A percentile compares a stretch with the other conserved stretches of the same genome.
Evolutionary conservation across 805 yeast genomes (phyloP).

Genomic region (Ogataea trehalophila): DNA sequence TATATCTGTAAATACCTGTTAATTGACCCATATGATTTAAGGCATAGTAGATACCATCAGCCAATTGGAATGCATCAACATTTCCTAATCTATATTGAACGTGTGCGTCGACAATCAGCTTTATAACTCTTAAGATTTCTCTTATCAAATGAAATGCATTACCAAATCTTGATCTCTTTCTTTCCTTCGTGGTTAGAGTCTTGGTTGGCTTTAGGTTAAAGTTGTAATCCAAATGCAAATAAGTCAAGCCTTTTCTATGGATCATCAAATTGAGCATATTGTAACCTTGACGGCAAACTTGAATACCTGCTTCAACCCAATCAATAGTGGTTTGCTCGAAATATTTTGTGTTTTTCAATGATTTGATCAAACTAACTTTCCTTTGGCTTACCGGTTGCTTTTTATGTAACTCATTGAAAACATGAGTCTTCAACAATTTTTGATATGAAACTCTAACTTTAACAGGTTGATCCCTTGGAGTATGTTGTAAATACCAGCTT

Average conservation of each 20-base stretch:
- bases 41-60: conserved; percentile 90
- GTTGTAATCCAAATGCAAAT: conserved; percentile 90
- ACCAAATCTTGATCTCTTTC: conserved; percentile 94
- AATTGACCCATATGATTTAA: conserved; percentile 92
- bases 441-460: conserved; percentile 88
- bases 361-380: conserved; percentile 56
- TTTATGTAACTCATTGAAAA: conserved; percentile 64
- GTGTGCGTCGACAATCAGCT: conserved; percentile 87
- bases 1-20: conserved; percentile 94
- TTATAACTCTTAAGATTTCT: conserved; percentile 79
- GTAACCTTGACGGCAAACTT: conserved; percentile 88
- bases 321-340: conserved; percentile 90
- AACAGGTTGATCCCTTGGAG: conserved; percentile 51
- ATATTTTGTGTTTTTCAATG: conserved; percentile 73
- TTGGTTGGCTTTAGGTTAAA: conserved; percentile 95
- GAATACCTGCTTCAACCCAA: conserved; percentile 98
- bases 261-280: conserved; percentile 87
- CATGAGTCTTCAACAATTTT: conserved; percentile 72
- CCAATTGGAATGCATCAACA: conserved; percentile 87
- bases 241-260: conserved; percentile 87
- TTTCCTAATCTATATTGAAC: conserved; percentile 87
- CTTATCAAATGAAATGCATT: conserved; percentile 92
- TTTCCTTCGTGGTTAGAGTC: conserved; percentile 91
- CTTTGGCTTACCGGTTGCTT: conserved; percentile 37
- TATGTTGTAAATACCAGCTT: conserved; percentile 73